phyloP scores from a whole-genome alignment of 2,329 filamentous ascomycete species.

The Phyllosticta citriasiana region DNA sequence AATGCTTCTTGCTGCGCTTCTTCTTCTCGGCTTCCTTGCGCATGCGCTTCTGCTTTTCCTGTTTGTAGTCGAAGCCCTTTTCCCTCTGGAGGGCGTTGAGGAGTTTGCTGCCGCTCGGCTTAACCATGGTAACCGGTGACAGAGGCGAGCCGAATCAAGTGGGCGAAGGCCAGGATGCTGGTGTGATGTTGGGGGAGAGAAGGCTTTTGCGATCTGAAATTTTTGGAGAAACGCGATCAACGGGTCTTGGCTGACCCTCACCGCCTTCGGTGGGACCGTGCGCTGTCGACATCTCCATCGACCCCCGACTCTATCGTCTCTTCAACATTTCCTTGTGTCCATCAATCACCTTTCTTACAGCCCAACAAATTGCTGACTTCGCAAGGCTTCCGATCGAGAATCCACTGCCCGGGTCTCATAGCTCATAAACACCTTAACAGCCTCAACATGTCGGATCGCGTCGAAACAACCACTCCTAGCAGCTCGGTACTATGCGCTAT shows the following conservation, averaged over 20 bases:
- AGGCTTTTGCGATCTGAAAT: conserved; percentile 23
- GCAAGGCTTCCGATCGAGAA: background rate
- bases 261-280: conserved; percentile 16
- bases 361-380: background rate
- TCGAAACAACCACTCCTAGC: conserved; percentile 5
- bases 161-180: background rate
- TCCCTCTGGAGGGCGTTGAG: conserved; percentile 48
- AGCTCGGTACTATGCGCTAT: conserved; percentile 3
- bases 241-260: conserved; percentile 19
- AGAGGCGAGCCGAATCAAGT: conserved; percentile 3
- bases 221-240: conserved; percentile 25
- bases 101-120: conserved; percentile 44
- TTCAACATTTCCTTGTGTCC: background rate
- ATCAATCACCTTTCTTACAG: background rate
- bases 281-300: background rate
- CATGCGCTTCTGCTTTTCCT: conserved; percentile 57
- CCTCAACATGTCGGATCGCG: conserved; percentile 11
- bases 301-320: background rate
- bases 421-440: background rate
- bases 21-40: conserved; percentile 38
- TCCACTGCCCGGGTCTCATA: background rate
- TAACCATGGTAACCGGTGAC: conserved; percentile 31
- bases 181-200: conserved; percentile 15
- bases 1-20: conserved; percentile 44
- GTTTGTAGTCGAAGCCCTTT: conserved; percentile 57